A percentile compares a stretch with the other conserved stretches of the same genome.
phyloP scores from a whole-genome alignment of 2,329 filamentous ascomycete species.

The Corinectria fuckeliana region DNA sequence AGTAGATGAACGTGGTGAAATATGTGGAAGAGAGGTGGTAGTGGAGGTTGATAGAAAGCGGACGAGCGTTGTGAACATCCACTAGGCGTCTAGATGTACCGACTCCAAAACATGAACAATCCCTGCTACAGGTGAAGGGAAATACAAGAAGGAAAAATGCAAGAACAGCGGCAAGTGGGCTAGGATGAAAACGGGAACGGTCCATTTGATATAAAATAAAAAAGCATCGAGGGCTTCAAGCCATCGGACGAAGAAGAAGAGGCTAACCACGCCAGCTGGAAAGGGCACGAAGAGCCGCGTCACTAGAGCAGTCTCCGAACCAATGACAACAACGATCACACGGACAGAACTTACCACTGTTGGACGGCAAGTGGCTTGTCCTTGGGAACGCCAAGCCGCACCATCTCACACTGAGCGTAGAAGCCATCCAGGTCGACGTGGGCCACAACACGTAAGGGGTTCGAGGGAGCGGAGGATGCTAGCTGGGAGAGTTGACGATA shows the following conservation, averaged over 20 bases:
- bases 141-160: not conserved
- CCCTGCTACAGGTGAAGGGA: not conserved
- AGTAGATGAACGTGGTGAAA: not conserved
- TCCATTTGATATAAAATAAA: not conserved
- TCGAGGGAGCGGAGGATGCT: conserved; percentile 71
- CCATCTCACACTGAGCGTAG: conserved; percentile 95
- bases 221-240: not conserved
- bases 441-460: conserved; percentile 83
- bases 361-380: conserved; percentile 88
- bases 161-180: not conserved
- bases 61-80: not conserved
- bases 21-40: too few species aligned
- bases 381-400: conserved; percentile 76
- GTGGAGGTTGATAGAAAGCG: not conserved
- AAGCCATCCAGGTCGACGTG: conserved; percentile 98
- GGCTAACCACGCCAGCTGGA: not conserved
- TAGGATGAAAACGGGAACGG: not conserved
- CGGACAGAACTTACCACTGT: conserved; percentile 72
- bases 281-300: not conserved
- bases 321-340: not conserved
- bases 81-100: not conserved
- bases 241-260: not conserved
- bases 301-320: not conserved
- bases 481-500: conserved; percentile 83
- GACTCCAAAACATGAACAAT: not conserved